Base-by-base conservation (phyloP, 2,329 filamentous ascomycete genomes). In the Stagonosporopsis vannaccii region DNA sequence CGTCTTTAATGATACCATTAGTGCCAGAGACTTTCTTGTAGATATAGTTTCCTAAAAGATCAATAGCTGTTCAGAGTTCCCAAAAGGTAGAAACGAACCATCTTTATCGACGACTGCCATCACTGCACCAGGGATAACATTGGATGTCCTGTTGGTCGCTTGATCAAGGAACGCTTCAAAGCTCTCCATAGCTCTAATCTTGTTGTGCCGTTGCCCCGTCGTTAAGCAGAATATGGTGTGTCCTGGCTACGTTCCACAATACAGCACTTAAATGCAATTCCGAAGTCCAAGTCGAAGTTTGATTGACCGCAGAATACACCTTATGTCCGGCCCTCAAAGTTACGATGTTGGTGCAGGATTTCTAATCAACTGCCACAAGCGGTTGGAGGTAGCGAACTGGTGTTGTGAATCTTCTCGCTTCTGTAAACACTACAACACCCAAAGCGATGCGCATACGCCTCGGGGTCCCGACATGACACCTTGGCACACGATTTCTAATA, bases 1-100 rank as follows among this genome's bases (percentile, higher is more conserved):
- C 63, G 9, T 69, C 64, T 8, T 69, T 57, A 1, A 70, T 48
- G 9, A 77, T 74, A 30, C 67, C 70, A 40, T 75, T 74, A 66
- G 41, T 49, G 22, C 40, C 49, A 11, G 49, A 43, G 1, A 33
- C 25, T 1, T 33, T 51, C 13, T 28, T 33, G 20, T 45, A 51
- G 20, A 51, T 8, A 11, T 51, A 51, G 19, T 45, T 51, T 2
- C 49, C 33, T 51, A 26, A 8, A 9, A 7, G 15, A 2, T 51
- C 3, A 51, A 26, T 15, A 6, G 20, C 15, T 19, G 3, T 13
- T 15, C 20, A 35, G 12, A 7, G 12, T 4, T 6, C 11, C 4
- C 2, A 30, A 13, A 4, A 35, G 0, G 1, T 28, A 5, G 3
- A 6, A 13, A 19, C 33, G 11, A 23, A 51, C 49, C 41, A 7